Evolutionary conservation across 2,329 filamentous ascomycete genomes (phyloP).

Genomic region (Herpotrichia juniperi): DNA sequence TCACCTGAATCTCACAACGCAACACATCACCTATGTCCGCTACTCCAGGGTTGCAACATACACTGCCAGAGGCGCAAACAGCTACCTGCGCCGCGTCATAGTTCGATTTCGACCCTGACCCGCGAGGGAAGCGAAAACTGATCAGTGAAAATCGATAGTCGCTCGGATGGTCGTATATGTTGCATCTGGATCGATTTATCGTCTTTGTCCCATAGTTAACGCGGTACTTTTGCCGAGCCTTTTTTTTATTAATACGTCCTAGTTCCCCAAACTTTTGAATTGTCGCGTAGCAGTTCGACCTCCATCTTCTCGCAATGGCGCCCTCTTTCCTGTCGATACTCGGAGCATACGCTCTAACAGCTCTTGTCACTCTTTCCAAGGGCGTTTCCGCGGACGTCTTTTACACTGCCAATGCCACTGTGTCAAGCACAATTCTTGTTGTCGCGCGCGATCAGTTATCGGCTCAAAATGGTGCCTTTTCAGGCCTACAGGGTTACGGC

Average conservation of each 20-base stretch:
- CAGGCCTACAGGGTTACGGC: constrained; percentile 65
- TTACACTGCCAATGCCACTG: constrained; percentile 29
- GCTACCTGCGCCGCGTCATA: constrained; percentile 25
- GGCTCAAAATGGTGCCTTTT: constrained; percentile 57
- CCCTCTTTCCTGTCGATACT: constrained; percentile 28
- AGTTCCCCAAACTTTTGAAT: constrained; percentile 27
- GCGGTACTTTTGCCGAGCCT: constrained; percentile 34
- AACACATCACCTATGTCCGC: constrained; percentile 17
- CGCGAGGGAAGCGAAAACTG: constrained; percentile 11
- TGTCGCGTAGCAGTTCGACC: constrained; percentile 22
- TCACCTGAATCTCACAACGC: constrained; percentile 17
- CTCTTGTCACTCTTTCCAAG: constrained; percentile 24
- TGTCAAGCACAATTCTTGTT: constrained; percentile 59
- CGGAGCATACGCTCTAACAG: constrained; percentile 30
- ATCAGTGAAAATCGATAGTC: constrained; percentile 40
- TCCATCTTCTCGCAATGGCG: constrained; percentile 29
- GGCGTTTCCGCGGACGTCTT: constrained; percentile 22
- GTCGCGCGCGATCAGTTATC: constrained; percentile 60
- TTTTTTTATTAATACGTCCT: constrained; percentile 37
- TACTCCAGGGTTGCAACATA: constrained; percentile 22
- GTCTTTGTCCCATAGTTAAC: constrained; percentile 28
- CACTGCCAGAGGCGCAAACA: constrained; percentile 13
- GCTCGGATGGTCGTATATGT: constrained; percentile 24
- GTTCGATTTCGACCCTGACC: constrained; percentile 12
- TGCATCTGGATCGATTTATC: constrained; percentile 30